Percentiles rank a stretch among this genome's conserved stretches.
These are phyloP conservation scores for Tirmania nivea DNA, from an alignment of 495 filamentous ascomycete species.

Conservation along the genomic window DNA sequence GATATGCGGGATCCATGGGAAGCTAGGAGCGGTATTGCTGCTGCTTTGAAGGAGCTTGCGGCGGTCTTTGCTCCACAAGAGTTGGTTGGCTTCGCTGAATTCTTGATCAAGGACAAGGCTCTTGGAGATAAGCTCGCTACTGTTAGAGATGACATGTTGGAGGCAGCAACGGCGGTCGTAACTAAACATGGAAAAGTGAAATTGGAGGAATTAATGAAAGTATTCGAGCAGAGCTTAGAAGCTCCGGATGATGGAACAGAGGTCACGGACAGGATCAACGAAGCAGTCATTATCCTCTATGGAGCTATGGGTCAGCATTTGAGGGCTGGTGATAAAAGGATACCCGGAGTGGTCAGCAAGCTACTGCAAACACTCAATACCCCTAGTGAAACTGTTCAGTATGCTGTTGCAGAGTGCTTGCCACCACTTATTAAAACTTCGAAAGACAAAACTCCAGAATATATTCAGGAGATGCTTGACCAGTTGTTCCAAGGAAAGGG, in stretches of 20 bases:
- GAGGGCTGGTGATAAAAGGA: constrained; percentile 54
- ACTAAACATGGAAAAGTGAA: constrained; percentile 52
- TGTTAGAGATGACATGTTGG: constrained; percentile 80
- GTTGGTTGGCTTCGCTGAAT: constrained; percentile 55
- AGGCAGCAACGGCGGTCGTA: constrained; percentile 66
- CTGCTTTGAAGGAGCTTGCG: constrained; percentile 66
- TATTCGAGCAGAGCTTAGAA: constrained; percentile 67
- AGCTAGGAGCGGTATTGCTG: constrained; percentile 60
- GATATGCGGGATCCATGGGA: constrained; percentile 80
- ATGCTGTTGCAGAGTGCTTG: constrained; percentile 80
- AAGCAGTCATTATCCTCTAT: constrained; percentile 92
- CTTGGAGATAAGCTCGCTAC: constrained; percentile 53
- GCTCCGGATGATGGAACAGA: constrained; percentile 57
- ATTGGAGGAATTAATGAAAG: constrained; percentile 77
- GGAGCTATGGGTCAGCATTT: constrained; percentile 80
- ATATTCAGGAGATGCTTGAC: constrained; percentile 60
- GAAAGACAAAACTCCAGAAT: constrained; percentile 49
- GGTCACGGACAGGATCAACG: constrained; percentile 67
- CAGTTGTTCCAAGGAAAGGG: constrained; percentile 62
- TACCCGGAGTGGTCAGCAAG: constrained; percentile 65
- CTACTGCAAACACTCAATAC: constrained; percentile 72
- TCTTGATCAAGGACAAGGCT: constrained; percentile 66
- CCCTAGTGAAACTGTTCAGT: constrained; percentile 92
- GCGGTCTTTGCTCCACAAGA: constrained; percentile 40
- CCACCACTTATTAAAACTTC: constrained; percentile 70